These are phyloP conservation scores for Colletotrichum sp. DNA, from an alignment of 2,329 filamentous ascomycete genomes.

Conservation along the genomic window DNA sequence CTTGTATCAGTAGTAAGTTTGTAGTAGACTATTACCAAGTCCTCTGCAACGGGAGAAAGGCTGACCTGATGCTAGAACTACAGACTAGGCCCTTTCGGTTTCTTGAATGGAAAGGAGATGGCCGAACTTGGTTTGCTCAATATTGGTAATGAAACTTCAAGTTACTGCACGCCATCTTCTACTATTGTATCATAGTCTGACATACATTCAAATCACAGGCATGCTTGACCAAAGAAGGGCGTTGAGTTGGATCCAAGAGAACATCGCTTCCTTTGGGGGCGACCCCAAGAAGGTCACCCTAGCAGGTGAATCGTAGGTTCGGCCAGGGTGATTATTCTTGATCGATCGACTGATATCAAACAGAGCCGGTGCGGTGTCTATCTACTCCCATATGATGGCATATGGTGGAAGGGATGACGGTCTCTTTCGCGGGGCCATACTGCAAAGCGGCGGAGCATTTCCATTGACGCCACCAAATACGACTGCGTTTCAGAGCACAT, in stretches of 20 bases:
- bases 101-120: conserved; percentile 16
- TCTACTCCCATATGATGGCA: conserved; percentile 47
- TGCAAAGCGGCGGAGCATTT: conserved; percentile 43
- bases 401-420: conserved; percentile 57
- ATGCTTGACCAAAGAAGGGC: conserved; percentile 16
- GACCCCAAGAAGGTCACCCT: conserved; percentile 48
- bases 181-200: background rate
- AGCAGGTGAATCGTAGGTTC: conserved; percentile 46
- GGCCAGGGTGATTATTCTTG: rapidly evolving
- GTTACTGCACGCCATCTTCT: rapidly evolving
- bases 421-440: conserved; percentile 58
- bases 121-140: conserved; percentile 37
- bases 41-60: too few relatives aligned
- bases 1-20: background rate
- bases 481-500: conserved; percentile 37
- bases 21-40: background rate
- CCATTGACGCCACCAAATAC: conserved; percentile 22
- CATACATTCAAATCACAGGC: background rate
- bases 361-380: background rate
- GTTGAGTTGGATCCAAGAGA: conserved; percentile 20
- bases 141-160: background rate
- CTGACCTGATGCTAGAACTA: conserved; percentile 22
- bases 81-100: conserved; percentile 17
- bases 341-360: background rate
- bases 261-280: conserved; percentile 14